Evolutionary conservation across 176 grass and related monocot species (phyloP).

Genomic region (Carex parvula): DNA sequence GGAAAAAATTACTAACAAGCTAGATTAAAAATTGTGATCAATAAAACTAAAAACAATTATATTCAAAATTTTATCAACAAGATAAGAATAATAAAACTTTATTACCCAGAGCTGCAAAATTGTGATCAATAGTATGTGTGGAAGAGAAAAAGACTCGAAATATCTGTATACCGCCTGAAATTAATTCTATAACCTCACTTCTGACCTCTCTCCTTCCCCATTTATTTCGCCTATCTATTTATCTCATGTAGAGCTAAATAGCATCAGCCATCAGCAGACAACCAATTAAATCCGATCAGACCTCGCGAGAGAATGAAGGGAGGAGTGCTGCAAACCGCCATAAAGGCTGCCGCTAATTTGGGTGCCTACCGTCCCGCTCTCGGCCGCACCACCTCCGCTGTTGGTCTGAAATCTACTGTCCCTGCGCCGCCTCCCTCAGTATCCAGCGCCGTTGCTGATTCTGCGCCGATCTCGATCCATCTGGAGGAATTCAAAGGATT

Average conservation of each 20-base stretch:
- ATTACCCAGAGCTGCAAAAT: no score
- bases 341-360: slow-evolving; percentile 41
- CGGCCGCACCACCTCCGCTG: neutral
- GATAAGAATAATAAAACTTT: no score
- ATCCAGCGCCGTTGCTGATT: slow-evolving; percentile 31
- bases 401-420: slow-evolving; percentile 11
- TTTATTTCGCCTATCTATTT: slow-evolving; percentile 1
- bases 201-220: neutral
- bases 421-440: slow-evolving; percentile 22
- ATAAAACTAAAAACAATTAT: no score
- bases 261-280: neutral
- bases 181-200: neutral
- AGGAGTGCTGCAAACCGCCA: slow-evolving; percentile 65
- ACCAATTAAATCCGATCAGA: neutral
- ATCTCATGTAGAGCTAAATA: neutral
- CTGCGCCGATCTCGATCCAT: no score
- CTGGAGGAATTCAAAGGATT: no score
- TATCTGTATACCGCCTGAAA: neutral
- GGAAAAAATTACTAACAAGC: no score
- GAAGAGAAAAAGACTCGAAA: neutral
- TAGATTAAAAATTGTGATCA: no score
- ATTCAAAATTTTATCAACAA: no score
- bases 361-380: neutral
- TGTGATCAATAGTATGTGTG: neutral
- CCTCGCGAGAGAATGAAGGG: slow-evolving; percentile 33